Conservation (phyloP, 1,284 basidiomycete species). For the Austroboletus niveus region DNA sequence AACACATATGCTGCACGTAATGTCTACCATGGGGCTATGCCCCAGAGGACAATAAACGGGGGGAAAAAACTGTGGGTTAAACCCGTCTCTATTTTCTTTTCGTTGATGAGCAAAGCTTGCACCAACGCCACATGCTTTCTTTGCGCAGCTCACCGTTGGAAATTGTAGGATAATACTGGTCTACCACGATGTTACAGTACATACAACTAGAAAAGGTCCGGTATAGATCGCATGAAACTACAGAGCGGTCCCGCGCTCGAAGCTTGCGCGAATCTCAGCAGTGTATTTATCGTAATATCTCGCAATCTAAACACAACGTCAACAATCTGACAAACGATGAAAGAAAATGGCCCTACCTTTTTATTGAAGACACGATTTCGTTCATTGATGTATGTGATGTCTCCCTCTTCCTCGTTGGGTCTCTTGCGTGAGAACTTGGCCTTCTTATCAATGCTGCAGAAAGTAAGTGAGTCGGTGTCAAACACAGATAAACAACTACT, state of each 20-base stretch:
- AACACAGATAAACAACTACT: conserved; percentile 35
- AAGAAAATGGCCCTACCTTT: conserved; percentile 59
- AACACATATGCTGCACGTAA: too few species aligned
- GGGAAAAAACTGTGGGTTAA: too few species aligned
- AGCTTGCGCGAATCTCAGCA: conserved; percentile 89
- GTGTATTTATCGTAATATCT: conserved; percentile 99
- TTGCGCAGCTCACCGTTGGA: too few species aligned
- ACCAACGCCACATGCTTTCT: too few species aligned
- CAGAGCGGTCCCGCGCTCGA: conserved; percentile 92
- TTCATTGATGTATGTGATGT: conserved; percentile 99
- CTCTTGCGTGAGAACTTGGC: conserved; percentile 86
- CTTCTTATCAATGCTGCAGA: conserved; percentile 76
- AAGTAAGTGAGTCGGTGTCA: conserved; percentile 2
- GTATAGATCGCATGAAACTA: conserved; percentile 33
- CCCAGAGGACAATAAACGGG: too few species aligned
- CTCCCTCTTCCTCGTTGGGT: conserved; percentile 87
- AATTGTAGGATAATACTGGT: too few species aligned
- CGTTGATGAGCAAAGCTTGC: too few species aligned
- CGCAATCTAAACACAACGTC: conserved; percentile 56
- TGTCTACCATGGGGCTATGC: too few species aligned
- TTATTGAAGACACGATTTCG: conserved; percentile 99
- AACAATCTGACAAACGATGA: background rate
- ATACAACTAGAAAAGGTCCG: conserved; percentile 1
- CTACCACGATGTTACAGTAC: too few species aligned
- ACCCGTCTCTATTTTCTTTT: too few species aligned